Evolutionary conservation across 2,329 filamentous ascomycete genomes (phyloP).

Genomic region (Ophiosphaerella herpotricha): DNA sequence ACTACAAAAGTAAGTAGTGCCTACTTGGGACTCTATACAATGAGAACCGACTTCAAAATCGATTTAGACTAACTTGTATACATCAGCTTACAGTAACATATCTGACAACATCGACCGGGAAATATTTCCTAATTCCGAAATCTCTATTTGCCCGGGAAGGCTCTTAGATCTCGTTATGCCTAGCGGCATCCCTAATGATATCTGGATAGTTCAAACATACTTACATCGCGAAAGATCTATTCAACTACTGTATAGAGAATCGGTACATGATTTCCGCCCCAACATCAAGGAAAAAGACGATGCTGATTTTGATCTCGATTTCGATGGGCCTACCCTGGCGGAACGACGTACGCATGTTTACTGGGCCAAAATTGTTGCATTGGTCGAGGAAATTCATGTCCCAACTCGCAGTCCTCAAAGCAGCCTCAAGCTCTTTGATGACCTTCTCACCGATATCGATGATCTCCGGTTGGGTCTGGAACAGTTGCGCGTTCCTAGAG

Average conservation of each 20-base stretch:
- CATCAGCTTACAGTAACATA: conserved; percentile 22
- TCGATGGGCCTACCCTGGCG: not conserved
- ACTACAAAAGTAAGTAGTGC: conserved; percentile 21
- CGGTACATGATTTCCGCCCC: not conserved
- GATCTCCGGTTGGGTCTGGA: conserved; percentile 19
- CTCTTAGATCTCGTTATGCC: conserved; percentile 19
- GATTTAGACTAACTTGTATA: conserved; percentile 8
- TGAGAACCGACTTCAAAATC: not conserved
- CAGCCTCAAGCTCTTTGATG: not conserved
- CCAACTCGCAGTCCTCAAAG: not conserved
- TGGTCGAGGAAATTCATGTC: too few relatives aligned
- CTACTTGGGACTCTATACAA: too few relatives aligned
- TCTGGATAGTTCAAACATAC: conserved; percentile 11
- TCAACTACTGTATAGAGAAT: conserved; percentile 19
- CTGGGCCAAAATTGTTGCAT: too few relatives aligned
- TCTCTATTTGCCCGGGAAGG: not conserved
- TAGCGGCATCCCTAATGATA: conserved; percentile 10
- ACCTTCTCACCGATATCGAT: not conserved
- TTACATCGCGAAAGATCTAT: conserved; percentile 10
- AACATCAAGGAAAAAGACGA: not conserved
- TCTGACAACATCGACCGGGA: conserved; percentile 34
- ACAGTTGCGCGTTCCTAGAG: conserved; percentile 7
- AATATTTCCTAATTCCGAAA: conserved; percentile 31
- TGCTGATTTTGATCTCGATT: not conserved
- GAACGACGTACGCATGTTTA: too few relatives aligned